Evolutionary conservation across 1,139 yeast genomes (phyloP), one percentile per base, ranked within the genome.

Genomic region (Magnusiomyces suaveolens): DNA sequence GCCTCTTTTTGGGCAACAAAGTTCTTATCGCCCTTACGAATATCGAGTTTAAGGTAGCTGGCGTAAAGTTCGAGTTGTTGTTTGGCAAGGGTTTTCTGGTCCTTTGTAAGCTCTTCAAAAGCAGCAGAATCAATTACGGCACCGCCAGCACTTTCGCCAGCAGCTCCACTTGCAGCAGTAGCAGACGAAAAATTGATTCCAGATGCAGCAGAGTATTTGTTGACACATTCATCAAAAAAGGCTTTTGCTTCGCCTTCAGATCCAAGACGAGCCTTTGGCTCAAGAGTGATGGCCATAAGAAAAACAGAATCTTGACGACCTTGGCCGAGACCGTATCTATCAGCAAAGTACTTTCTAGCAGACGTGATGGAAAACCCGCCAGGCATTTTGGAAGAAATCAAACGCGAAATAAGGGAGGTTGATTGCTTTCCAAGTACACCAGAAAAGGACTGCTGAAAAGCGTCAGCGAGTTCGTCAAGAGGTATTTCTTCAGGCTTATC

Each of bases 401-500:
- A 79, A 74, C 97, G 84, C 59, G 96, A 87, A 62, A 92, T 78
- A 64, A 92, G 79, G 38, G 96, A 85, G 50, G 89, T 75, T 2
- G 97, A 85, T 66, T 92, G 95, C 73, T 92, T 92, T 70, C 98
- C 98, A 63, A 92, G 80, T 62, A 81, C 80, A 62, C 98, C 98
- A 61, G 74, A 69, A 76, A 88, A 92, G 24, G 90, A 75, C 63
- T 87, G 96, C 73, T 92, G 97, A 81, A 92, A 87, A 66, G 81
- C 84, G 68, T 88, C 97, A 52, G 97, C 97, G 69, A 92, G 81
- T 72, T 92, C 98, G 66, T 82, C 88, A 66, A 92, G 80, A 61
- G 98, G 97, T 52, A 96, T 87, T 68, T 92, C 98, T 75, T 92
- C 98, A 60, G 98, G 97, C 74, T 92, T 92, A 74, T 92, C 98